phyloP scores from a whole-genome alignment of 2,329 filamentous ascomycete species.

The Arthroderma uncinatum region DNA sequence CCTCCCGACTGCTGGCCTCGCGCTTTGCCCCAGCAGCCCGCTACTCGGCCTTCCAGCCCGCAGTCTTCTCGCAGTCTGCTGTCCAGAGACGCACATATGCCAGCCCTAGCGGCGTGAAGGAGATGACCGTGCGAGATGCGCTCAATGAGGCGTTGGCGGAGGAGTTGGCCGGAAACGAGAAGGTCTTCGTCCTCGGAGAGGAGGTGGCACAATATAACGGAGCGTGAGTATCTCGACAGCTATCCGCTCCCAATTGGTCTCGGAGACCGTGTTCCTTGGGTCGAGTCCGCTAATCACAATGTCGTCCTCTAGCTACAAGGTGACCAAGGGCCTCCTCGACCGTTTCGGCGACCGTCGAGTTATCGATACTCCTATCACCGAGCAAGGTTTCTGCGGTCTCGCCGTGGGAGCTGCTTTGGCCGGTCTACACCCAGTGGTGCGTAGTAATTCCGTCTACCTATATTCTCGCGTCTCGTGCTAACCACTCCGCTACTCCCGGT shows the following conservation, averaged over 20 bases:
- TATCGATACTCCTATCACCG: slow-evolving; percentile 97
- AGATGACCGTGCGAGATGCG: slow-evolving; percentile 93
- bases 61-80: slow-evolving; percentile 38
- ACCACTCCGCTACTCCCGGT: not conserved
- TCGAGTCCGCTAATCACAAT: not conserved
- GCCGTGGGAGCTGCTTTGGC: slow-evolving; percentile 90
- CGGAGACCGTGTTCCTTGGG: not conserved
- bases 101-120: slow-evolving; percentile 56
- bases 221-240: slow-evolving; percentile 44
- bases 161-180: slow-evolving; percentile 86
- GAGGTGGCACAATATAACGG: slow-evolving; percentile 99
- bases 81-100: slow-evolving; percentile 46
- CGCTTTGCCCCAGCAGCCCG: slow-evolving; percentile 43
- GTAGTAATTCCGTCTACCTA: slow-evolving; percentile 29
- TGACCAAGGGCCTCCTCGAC: slow-evolving; percentile 94
- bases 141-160: slow-evolving; percentile 96
- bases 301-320: slow-evolving; percentile 61
- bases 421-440: slow-evolving; percentile 83
- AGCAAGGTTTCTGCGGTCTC: slow-evolving; percentile 88
- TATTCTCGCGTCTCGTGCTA: not conserved
- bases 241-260: slow-evolving; percentile 5
- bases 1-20: slow-evolving; percentile 50
- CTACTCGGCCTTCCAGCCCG: slow-evolving; percentile 41
- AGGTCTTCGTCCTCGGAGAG: slow-evolving; percentile 93
- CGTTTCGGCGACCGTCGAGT: slow-evolving; percentile 95